phyloP scores from a whole-genome alignment of 2,329 filamentous ascomycete species.

The Fusarium mundagurra region DNA sequence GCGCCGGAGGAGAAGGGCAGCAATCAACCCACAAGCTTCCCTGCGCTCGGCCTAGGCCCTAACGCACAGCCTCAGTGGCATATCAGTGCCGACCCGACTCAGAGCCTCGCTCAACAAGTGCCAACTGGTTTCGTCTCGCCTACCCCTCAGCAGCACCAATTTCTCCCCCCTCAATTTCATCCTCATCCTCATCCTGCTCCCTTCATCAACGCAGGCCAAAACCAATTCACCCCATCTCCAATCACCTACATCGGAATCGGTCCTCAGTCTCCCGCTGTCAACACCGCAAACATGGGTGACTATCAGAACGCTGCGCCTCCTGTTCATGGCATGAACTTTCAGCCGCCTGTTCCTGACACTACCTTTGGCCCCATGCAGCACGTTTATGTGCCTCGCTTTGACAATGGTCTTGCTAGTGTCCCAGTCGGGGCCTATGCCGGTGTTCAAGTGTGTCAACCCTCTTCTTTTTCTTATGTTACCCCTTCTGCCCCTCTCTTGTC shows the following conservation, averaged over 20 bases:
- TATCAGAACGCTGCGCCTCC: conserved; percentile 57
- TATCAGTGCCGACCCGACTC: conserved; percentile 48
- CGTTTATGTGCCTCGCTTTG: conserved; percentile 64
- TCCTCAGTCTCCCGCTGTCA: conserved; percentile 43
- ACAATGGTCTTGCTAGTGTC: conserved; percentile 48
- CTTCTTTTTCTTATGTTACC: conserved; percentile 43
- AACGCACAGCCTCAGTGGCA: conserved; percentile 45
- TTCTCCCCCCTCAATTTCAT: conserved; percentile 22
- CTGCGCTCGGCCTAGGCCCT: conserved; percentile 43
- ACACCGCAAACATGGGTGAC: conserved; percentile 44
- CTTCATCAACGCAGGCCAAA: conserved; percentile 19
- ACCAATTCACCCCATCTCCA: conserved; percentile 4
- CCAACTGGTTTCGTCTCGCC: conserved; percentile 30
- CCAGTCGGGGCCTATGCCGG: conserved; percentile 46
- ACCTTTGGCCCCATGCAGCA: conserved; percentile 65
- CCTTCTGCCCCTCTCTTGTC: conserved; percentile 35
- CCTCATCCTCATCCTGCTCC: conserved; percentile 20
- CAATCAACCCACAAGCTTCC: conserved; percentile 40
- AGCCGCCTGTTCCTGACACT: conserved; percentile 68
- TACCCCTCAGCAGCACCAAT: conserved; percentile 28
- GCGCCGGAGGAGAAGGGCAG: conserved; percentile 11
- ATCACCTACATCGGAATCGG: conserved; percentile 45
- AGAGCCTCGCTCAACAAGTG: conserved; percentile 45
- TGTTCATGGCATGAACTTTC: conserved; percentile 60
- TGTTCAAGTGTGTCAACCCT: conserved; percentile 4